A percentile compares a stretch with the other conserved stretches of the same genome.
Conservation (phyloP, 495 filamentous ascomycete genomes). For the Lepidopterella palustris region DNA sequence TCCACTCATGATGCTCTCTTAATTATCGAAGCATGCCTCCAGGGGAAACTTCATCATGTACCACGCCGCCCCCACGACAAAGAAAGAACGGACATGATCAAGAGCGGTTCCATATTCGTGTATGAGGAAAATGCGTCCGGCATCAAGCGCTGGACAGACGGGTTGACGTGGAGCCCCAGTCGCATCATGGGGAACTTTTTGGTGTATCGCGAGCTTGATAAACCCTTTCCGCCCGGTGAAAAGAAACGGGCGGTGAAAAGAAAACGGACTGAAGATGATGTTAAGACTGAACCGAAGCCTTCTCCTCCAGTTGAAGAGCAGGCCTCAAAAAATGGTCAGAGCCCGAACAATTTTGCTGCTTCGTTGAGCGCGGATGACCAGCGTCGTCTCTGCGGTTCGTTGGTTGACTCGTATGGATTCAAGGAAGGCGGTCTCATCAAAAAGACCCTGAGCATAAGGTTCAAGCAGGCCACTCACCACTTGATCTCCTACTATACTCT, state of each 20-base stretch:
- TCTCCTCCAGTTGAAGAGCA: constrained; percentile 13
- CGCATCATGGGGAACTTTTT: constrained; percentile 84
- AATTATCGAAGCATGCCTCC: constrained; percentile 46
- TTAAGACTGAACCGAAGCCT: background rate
- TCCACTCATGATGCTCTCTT: constrained; percentile 27
- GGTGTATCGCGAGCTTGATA: constrained; percentile 80
- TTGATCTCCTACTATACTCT: constrained; percentile 84
- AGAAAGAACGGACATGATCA: constrained; percentile 66
- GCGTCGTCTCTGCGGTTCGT: constrained; percentile 68
- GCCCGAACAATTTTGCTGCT: constrained; percentile 23
- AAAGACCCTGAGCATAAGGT: constrained; percentile 79
- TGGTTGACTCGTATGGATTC: constrained; percentile 83
- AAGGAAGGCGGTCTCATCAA: constrained; percentile 79
- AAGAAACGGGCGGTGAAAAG: constrained; percentile 68
- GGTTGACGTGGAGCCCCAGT: constrained; percentile 82
- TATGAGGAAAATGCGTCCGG: constrained; percentile 84
- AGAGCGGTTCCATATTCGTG: constrained; percentile 79
- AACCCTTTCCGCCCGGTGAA: constrained; percentile 76
- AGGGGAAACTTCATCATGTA: constrained; percentile 61
- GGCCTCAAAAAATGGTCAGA: constrained; percentile 12
- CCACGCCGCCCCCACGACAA: constrained; percentile 79
- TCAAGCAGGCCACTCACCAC: constrained; percentile 65
- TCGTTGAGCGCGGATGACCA: constrained; percentile 33
- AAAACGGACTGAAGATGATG: constrained; percentile 9
- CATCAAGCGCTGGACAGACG: constrained; percentile 93